A percentile compares a stretch with the other conserved stretches of the same genome.
Evolutionary conservation across 495 filamentous ascomycete genomes (phyloP).

Genomic region (Acidomyces sp.): DNA sequence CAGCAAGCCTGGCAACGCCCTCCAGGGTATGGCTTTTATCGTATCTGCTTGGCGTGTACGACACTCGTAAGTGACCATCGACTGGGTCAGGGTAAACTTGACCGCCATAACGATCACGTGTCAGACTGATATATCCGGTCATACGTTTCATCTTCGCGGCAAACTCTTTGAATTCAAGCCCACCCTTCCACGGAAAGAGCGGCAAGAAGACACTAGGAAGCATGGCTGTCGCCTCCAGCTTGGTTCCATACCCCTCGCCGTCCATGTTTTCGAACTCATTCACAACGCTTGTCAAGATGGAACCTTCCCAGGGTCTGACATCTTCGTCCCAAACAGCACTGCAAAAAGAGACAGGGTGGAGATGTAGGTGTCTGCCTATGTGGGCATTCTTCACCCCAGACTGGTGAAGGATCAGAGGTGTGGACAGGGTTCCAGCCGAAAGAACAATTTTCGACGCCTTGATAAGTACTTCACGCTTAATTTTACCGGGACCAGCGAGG

Average conservation of each 20-base stretch:
- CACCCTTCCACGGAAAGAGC: slow-evolving; percentile 46
- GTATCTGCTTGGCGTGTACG: slow-evolving; percentile 54
- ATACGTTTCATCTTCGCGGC: slow-evolving; percentile 49
- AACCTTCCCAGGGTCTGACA: slow-evolving; percentile 63
- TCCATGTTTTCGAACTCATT: slow-evolving; percentile 74
- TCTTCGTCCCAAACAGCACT: slow-evolving; percentile 52
- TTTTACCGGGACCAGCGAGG: slow-evolving; percentile 36
- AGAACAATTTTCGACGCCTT: slow-evolving; percentile 75
- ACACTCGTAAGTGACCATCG: slow-evolving; percentile 48
- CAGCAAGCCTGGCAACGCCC: slow-evolving; percentile 56
- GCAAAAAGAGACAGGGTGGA: slow-evolving; percentile 59
- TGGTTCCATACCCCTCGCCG: slow-evolving; percentile 66
- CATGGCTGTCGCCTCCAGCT: slow-evolving; percentile 63
- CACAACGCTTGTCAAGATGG: slow-evolving; percentile 62
- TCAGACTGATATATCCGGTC: slow-evolving; percentile 53
- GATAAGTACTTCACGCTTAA: slow-evolving; percentile 47
- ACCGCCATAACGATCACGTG: slow-evolving; percentile 60
- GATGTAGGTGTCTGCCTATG: slow-evolving; percentile 70
- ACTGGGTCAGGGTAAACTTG: slow-evolving; percentile 60
- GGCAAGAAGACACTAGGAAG: slow-evolving; percentile 44
- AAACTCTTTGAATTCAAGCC: slow-evolving; percentile 53
- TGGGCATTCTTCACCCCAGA: slow-evolving; percentile 65
- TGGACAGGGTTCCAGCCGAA: slow-evolving; percentile 58
- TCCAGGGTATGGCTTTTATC: slow-evolving; percentile 57
- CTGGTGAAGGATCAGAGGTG: slow-evolving; percentile 59